Base-by-base conservation (phyloP, 257 asterid genomes). In the Nicotiana undulata region DNA sequence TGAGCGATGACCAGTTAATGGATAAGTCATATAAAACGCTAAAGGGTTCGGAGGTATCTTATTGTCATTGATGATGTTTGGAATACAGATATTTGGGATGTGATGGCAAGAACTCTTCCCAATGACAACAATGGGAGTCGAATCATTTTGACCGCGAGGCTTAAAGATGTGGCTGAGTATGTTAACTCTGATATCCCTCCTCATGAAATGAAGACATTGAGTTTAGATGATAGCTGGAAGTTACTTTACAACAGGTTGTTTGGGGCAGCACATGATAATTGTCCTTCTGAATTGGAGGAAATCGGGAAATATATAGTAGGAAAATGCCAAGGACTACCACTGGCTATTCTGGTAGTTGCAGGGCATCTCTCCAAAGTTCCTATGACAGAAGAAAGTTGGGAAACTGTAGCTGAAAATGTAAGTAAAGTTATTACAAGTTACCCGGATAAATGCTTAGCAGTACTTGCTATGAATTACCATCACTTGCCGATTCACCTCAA, bases 401-500 rank as follows among this genome's bases (percentile, higher is more conserved):
- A 1, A 12, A 16, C n/a, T 4, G 67, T 70, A 32, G 79, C 80
- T 6, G 24, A 13, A 70, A 22, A 37, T 16, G 34, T 34, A 6
- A 44, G 7, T 28, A 55, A 26, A 53, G 32, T 58, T 24, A 40
- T 81, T 55, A 44, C 59, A 51, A n/a, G 40, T 52, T 67, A 68
- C 53, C 78, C 77, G 5, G 63, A 20, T 22, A 28, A 58, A 11
- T 70, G 84, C 80, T 34, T 26, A 37, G 80, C 61, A 34, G 37
- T 51, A 55, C 44, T 81, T 46, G 52, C 52, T 46, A 46, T 46
- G 52, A 46, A 15, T 11, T 46, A 46, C 13, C 52, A 46, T 81
- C 80, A 81, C 58, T 18, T 82, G 22, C 84, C 84, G 16, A 74
- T 72, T 60, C 64, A 81, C 81, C 58, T 74, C 52, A 81, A 56